Conservation (phyloP, 768 basidiomycete species). For the Mycena venus region DNA sequence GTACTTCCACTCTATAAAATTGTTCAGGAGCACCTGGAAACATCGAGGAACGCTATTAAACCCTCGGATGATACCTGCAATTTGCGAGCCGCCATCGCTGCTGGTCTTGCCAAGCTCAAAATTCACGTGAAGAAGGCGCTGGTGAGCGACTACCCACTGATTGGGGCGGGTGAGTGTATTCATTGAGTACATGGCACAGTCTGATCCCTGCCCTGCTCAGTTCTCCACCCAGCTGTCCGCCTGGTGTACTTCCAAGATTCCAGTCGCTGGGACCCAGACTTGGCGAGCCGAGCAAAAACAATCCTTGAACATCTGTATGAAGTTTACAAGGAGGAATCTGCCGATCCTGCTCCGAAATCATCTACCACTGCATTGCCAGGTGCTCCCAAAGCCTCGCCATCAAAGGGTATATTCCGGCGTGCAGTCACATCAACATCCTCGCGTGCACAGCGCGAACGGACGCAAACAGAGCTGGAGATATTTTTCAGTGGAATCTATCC, state of each 20-base stretch:
- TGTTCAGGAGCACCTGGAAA: not conserved
- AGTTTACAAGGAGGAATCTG: too few relatives aligned
- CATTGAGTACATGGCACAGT: not conserved
- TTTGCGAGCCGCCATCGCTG: not conserved
- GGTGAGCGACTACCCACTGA: not conserved
- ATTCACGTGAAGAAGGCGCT: slow-evolving; percentile 9
- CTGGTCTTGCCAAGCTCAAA: too few relatives aligned
- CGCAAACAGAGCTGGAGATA: too few relatives aligned
- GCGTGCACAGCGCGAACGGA: too few relatives aligned
- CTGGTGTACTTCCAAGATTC: not conserved
- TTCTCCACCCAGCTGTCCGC: not conserved
- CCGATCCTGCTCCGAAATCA: not conserved
- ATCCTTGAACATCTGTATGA: too few relatives aligned
- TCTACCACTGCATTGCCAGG: not conserved
- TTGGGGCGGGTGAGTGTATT: slow-evolving; percentile 2
- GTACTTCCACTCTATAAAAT: slow-evolving; percentile 15
- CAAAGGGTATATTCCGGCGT: too few relatives aligned
- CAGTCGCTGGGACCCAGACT: too few relatives aligned
- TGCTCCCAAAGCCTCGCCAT: not conserved
- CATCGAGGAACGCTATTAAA: not conserved
- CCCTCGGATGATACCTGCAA: not conserved
- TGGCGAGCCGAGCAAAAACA: too few relatives aligned
- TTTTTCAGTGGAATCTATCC: slow-evolving; percentile 17
- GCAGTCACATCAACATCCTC: too few relatives aligned
- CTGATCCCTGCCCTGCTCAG: not conserved